phyloP scores from a whole-genome alignment of 2,329 filamentous ascomycete genomes.

The Venturia carpophila region DNA sequence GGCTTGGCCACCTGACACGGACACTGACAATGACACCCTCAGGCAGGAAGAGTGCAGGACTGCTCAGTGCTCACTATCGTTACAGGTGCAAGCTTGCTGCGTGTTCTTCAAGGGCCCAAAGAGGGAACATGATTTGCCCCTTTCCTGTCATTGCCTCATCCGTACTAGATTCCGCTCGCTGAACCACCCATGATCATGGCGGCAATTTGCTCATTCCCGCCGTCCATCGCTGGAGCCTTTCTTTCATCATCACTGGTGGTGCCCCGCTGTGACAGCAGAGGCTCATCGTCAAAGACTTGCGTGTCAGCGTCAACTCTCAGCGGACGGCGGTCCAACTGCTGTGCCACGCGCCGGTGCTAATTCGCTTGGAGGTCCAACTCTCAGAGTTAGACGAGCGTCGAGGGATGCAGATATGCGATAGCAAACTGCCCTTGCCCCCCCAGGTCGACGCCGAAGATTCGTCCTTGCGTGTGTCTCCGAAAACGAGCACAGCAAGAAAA shows the following conservation, averaged over 20 bases:
- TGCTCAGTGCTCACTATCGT: not conserved
- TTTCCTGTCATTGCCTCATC: not conserved
- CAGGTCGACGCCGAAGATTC: not conserved
- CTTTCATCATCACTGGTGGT: too few species aligned
- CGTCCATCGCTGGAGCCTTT: not conserved
- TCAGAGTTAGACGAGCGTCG: not conserved
- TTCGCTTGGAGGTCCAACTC: not conserved
- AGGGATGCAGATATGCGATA: not conserved
- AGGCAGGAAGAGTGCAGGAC: not conserved
- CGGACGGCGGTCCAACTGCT: not conserved
- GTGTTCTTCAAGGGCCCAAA: not conserved
- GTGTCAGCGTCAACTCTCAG: conserved; percentile 7
- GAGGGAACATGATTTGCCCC: not conserved
- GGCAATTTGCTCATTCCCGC: not conserved
- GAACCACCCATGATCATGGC: not conserved
- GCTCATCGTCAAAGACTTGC: not conserved
- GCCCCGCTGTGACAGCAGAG: too few species aligned
- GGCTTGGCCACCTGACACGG: not conserved
- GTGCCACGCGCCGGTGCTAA: not conserved
- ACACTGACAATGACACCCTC: not conserved
- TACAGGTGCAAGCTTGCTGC: not conserved
- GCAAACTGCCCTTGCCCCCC: not conserved
- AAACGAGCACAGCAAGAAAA: not conserved
- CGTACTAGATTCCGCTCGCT: not conserved
- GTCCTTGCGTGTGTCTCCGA: not conserved